A percentile compares a stretch with the other conserved stretches of the same genome.
These are phyloP conservation scores for Penicillium frequentans DNA, from an alignment of 2,329 filamentous ascomycete genomes.

Conservation along the genomic window DNA sequence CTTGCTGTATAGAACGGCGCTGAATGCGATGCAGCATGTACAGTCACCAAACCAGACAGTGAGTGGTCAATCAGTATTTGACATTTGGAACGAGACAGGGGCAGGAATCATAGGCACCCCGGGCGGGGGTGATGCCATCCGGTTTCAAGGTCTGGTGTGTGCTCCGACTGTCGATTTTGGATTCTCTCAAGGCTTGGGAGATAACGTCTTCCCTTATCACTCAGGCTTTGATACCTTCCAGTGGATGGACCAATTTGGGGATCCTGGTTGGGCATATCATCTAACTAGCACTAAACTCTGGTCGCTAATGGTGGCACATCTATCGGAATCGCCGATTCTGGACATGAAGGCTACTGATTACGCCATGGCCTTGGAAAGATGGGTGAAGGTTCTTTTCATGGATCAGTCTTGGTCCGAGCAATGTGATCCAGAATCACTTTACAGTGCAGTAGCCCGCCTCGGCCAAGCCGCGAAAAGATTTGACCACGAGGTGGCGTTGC, in stretches of 20 bases:
- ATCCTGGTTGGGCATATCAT: conserved; percentile 57
- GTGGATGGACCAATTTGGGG: conserved; percentile 73
- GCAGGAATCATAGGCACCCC: conserved; percentile 45
- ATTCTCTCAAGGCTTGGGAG: conserved; percentile 45
- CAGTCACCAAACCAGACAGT: conserved; percentile 59
- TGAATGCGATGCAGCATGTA: neutral
- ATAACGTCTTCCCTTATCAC: conserved; percentile 66
- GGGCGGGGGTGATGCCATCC: conserved; percentile 66
- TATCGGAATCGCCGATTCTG: conserved; percentile 58
- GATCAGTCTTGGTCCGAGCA: neutral
- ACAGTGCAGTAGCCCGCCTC: neutral
- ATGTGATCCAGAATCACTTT: neutral
- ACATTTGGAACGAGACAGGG: conserved; percentile 58
- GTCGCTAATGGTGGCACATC: conserved; percentile 56
- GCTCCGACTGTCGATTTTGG: conserved; percentile 61
- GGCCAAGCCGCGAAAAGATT: neutral
- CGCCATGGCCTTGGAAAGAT: neutral
- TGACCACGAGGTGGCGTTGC: neutral
- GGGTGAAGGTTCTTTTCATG: neutral
- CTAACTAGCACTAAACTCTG: conserved; percentile 62
- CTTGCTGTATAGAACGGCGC: conserved; percentile 35
- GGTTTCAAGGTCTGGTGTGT: conserved; percentile 61
- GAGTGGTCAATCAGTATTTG: conserved; percentile 61
- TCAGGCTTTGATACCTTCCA: conserved; percentile 71
- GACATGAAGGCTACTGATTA: conserved; percentile 53